Base-by-base conservation (phyloP, 164 flowering plant genomes). In the Taxillus chinensis region DNA sequence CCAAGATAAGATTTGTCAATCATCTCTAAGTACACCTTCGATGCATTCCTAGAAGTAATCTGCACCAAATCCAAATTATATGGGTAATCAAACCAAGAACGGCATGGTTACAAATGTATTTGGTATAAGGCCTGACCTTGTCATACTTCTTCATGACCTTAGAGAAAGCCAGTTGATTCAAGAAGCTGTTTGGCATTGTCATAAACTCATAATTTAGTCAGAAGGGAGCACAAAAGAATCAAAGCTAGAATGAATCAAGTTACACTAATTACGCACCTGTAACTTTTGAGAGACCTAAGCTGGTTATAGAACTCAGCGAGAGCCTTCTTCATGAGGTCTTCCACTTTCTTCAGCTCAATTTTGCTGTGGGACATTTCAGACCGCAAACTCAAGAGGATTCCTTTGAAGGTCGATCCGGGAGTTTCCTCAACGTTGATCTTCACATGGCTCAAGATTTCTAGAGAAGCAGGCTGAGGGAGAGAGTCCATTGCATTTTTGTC, bases 141-240 rank as follows among this genome's bases (percentile, higher is more conserved):
- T 89, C 93, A 74, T 89, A 86, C 62, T 89, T 86, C 84, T 89
- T 86, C 87, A 85, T 74, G 70, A 86, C 86, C 78, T 89, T 89
- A 40, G 92, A 85, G 68, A 86, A 80, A 0, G 92, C 92, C 76
- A 85, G 58, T 42, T 73, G 73, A 65, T 90, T 90, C 69, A 87
- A 64, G 74, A 85, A 90, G 75, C 93, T 89, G 79, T 9, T 13
- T 27, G 27, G 60, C 12, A 75, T 12, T 27, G 27, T 27, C 27
- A 27, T 27, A 27, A 27, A 27, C 27, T 27, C 27, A 27, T 27
- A 27, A 27, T 27, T 27, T 27, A 27, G 27, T 27, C 27, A 27
- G 27, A 27, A 27, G 27, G 27, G 27, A 27, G 27, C 1, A 27
- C 27, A 27, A 27, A 27, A 27, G 27, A 27, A 27, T 2, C 1